Evolutionary conservation across 768 basidiomycete genomes (phyloP), one percentile per base, ranked within the genome.

Genomic region (Mycena belliarum): DNA sequence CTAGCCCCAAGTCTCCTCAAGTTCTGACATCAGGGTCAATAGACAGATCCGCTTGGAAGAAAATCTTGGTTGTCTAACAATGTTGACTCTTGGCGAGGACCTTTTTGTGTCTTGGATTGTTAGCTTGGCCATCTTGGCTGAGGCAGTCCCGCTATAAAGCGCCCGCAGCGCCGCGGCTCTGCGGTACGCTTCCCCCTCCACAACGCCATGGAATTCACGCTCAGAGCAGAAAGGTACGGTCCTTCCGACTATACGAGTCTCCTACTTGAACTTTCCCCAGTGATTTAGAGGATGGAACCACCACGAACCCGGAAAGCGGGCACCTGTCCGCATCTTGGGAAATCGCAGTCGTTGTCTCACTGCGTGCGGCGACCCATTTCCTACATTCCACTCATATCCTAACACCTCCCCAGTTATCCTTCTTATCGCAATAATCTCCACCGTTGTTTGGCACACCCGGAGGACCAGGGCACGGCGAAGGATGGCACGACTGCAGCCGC

Each of bases 61-160:
- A n/a, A n/a, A n/a, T n/a, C n/a, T n/a, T n/a, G n/a, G n/a, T n/a
- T n/a, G n/a, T n/a, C n/a, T n/a, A n/a, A n/a, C n/a, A n/a, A n/a
- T n/a, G n/a, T n/a, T n/a, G n/a, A n/a, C n/a, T n/a, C n/a, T n/a
- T n/a, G n/a, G n/a, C n/a, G n/a, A n/a, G n/a, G n/a, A n/a, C n/a
- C n/a, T n/a, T n/a, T n/a, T n/a, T n/a, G n/a, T n/a, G n/a, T n/a
- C n/a, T n/a, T n/a, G n/a, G n/a, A 49, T 48, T 49, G 32, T 41
- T 24, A 38, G 37, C 54, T 55, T 55, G 54, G 54, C 54, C 21
- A 55, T 41, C 54, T 55, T 55, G 54, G 54, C 54, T 15, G n/a
- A n/a, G n/a, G n/a, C n/a, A n/a, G n/a, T 7, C 6, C 23, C 18
- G 1, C 26, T 53, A 53, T 49, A 55, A 55, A 48, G 46, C 40